Base-by-base conservation (phyloP, 176 grass and related monocot species). In the Carex scoparia region DNA sequence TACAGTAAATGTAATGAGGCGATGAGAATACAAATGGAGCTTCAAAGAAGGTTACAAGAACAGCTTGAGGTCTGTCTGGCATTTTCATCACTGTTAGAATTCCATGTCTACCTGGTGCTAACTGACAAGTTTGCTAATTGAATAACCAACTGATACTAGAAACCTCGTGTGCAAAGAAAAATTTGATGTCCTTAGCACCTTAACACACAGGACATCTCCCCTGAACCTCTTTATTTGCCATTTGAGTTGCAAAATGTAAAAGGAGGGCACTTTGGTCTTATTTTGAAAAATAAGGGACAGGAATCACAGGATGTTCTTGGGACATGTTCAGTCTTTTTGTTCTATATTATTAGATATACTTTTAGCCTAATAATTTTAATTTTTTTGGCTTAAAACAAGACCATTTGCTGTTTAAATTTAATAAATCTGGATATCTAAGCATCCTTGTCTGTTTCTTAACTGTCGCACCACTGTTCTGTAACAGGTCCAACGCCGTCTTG, bases 11-110 rank as follows among this genome's bases (percentile, higher is more conserved):
- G 86, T 81, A 83, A 87, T 72, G 86, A 87, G 51, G 86, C 86
- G 0, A 87, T 87, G 86, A 82, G 86, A 82, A 79, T 87, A 61
- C 86, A 83, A 82, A 87, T 87, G 86, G 86, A 83, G 80, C 86
- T 87, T 72, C 79, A 87, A 74, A 62, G 79, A 82, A 73, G 38
- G 79, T 79, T 87, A 28, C 86, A 83, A 44, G 79, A 87, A 62
- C 86, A 87, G 61, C 62, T 87, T 46, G 65, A 87, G 79, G 86
- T 72, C n/a, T 46, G 57, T 79, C 35, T 53, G 11, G 30, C 42
- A 58, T 57, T 10, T 58, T 12, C 37, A 58, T 58, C 33, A 6
- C 10, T 15, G 1, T 79, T 79, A 79, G 33, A 79, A 58, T 57
- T 32, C 56, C 74, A 78, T 56, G 30, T 58, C 74, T 79, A 58